phyloP scores from a whole-genome alignment of 1,139 yeast species.

The Kazachstania sp. region DNA sequence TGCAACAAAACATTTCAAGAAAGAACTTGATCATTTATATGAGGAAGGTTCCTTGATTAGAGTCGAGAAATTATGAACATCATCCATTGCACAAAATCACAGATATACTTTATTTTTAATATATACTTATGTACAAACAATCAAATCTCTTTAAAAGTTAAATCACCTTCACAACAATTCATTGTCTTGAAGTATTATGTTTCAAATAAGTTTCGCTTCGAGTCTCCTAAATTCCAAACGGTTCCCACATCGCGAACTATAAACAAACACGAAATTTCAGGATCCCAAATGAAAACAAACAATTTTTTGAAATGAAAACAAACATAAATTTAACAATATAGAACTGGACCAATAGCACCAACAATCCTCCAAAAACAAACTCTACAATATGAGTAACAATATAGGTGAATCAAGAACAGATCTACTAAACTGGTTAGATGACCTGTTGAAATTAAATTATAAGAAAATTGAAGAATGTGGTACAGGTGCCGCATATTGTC shows the following conservation, averaged over 20 bases:
- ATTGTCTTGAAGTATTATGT: no score
- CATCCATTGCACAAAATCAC: no score
- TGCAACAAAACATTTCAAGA: conserved; percentile 45
- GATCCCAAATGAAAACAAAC: no score
- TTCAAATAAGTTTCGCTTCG: no score
- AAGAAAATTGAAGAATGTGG: conserved; percentile 90
- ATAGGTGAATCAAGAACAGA: conserved; percentile 76
- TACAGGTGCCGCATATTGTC: conserved; percentile 91
- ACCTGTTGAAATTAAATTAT: conserved; percentile 54
- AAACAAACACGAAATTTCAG: no score
- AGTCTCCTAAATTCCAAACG: no score
- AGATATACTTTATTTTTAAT: no score
- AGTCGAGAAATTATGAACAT: conserved; percentile 17
- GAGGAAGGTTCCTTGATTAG: conserved; percentile 43
- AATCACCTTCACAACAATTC: no score
- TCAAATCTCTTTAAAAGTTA: no score
- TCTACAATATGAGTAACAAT: conserved; percentile 14
- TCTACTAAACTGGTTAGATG: conserved; percentile 76
- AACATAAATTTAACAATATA: background rate
- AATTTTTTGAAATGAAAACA: background rate
- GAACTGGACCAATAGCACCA: background rate
- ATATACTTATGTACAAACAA: no score
- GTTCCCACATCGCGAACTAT: no score
- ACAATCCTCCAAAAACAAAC: background rate
- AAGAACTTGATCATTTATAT: conserved; percentile 46